Percentiles rank a stretch among this genome's conserved stretches.
Evolutionary conservation across 768 basidiomycete species (phyloP).

Genomic region (Xerocomellus intermedius): DNA sequence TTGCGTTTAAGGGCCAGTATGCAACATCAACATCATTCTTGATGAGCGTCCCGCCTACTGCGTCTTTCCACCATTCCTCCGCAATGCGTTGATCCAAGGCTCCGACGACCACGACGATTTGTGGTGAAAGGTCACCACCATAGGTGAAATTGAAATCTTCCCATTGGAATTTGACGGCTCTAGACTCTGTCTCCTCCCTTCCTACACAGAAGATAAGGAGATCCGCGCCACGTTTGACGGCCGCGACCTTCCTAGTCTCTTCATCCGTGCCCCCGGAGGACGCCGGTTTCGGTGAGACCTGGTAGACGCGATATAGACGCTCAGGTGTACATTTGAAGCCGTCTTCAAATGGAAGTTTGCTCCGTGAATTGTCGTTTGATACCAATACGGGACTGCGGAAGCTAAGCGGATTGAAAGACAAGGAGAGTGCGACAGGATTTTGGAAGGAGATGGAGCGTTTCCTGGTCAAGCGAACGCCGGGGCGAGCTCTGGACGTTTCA

Average conservation of each 20-base stretch:
- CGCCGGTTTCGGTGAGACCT: conserved; percentile 12
- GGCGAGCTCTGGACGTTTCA: conserved; percentile 10
- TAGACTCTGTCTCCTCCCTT: background rate
- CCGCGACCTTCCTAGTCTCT: conserved; percentile 1
- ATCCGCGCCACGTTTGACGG: conserved; percentile 23
- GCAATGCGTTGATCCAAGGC: conserved; percentile 13
- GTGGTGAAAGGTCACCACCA: conserved; percentile 27
- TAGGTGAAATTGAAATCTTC: conserved; percentile 27
- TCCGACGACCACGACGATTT: conserved; percentile 24
- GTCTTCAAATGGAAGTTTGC: conserved; percentile 24
- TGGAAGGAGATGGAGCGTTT: conserved; percentile 26
- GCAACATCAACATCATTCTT: conserved; percentile 12
- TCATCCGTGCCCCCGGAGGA: conserved; percentile 2
- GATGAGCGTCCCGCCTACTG: background rate
- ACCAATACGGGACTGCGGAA: conserved; percentile 25
- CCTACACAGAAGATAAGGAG: conserved; percentile 27
- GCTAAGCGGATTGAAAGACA: conserved; percentile 10
- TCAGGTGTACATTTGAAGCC: conserved; percentile 5
- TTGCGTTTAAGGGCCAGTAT: background rate
- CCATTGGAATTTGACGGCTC: conserved; percentile 22
- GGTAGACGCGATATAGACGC: conserved; percentile 22
- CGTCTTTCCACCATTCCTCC: conserved; percentile 22
- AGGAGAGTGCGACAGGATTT: conserved; percentile 17
- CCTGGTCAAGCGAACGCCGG: background rate
- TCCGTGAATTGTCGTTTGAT: conserved; percentile 10